phyloP scores from a whole-genome alignment of 2,329 filamentous ascomycete species.

The Hymenoscyphus albidus region DNA sequence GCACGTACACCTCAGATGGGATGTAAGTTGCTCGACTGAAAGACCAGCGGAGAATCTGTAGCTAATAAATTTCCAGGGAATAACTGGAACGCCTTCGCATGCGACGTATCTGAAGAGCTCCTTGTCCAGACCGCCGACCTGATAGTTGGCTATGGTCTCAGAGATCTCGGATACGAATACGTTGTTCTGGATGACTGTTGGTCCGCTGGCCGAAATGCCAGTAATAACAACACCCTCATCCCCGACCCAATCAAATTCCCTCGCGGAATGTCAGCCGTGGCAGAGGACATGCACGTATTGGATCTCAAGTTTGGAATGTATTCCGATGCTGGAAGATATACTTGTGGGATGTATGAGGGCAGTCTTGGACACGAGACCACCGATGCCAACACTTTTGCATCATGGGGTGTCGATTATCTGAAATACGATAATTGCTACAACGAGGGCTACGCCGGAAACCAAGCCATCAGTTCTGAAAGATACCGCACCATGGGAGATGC shows the following conservation, averaged over 20 bases:
- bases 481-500: constrained; percentile 38
- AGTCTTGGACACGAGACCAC: constrained; percentile 47
- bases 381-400: constrained; percentile 50
- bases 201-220: constrained; percentile 41
- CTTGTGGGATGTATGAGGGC: constrained; percentile 41
- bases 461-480: constrained; percentile 38
- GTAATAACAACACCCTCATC: constrained; percentile 41
- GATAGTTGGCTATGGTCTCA: constrained; percentile 47
- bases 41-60: constrained; percentile 2
- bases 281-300: constrained; percentile 44
- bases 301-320: constrained; percentile 53
- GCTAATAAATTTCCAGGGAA: constrained; percentile 20
- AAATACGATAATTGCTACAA: constrained; percentile 58
- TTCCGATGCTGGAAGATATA: constrained; percentile 43
- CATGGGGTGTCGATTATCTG: constrained; percentile 49
- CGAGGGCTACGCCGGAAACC: constrained; percentile 46
- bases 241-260: constrained; percentile 43
- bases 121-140: constrained; percentile 46
- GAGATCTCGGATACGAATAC: constrained; percentile 53
- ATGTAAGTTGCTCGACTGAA: constrained; percentile 29
- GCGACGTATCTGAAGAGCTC: constrained; percentile 48
- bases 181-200: constrained; percentile 54
- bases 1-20: constrained; percentile 42
- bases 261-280: constrained; percentile 44
- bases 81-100: constrained; percentile 49